A percentile compares a stretch with the other conserved stretches of the same genome.
phyloP scores from a whole-genome alignment of 441 rosid species.

The Capsella rubella region DNA sequence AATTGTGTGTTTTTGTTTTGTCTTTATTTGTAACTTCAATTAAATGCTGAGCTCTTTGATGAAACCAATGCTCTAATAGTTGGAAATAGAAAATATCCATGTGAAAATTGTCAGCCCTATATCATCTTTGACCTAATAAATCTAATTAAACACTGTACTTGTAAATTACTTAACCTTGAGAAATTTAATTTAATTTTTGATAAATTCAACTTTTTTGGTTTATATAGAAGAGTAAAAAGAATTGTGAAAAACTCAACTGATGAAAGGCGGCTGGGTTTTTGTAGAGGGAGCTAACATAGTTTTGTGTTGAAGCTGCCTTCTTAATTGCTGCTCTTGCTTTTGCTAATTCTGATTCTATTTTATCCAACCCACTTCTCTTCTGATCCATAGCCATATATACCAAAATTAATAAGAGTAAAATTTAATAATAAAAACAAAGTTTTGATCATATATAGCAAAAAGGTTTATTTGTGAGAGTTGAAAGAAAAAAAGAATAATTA shows the following conservation, averaged over 20 bases:
- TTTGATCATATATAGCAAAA: background rate
- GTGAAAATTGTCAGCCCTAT: conserved; percentile 26
- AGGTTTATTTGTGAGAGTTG: background rate
- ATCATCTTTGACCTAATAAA: conserved; percentile 21
- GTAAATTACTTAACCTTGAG: conserved; percentile 12
- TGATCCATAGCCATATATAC: background rate
- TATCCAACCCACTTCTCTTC: conserved; percentile 47
- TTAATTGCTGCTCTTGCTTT: conserved; percentile 65
- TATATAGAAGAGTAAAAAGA: background rate
- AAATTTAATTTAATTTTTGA: background rate
- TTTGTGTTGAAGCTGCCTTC: conserved; percentile 51
- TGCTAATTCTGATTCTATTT: conserved; percentile 58
- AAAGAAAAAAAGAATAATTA: background rate
- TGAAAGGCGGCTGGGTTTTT: conserved; percentile 66
- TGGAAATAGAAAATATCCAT: background rate
- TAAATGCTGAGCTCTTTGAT: conserved; percentile 8
- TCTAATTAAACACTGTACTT: background rate
- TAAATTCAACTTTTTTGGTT: background rate
- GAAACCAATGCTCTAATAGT: conserved; percentile 16
- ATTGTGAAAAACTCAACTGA: conserved; percentile 55
- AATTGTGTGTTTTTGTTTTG: conserved; percentile 5
- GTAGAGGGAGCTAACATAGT: conserved; percentile 51
- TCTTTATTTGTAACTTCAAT: background rate
- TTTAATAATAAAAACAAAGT: background rate
- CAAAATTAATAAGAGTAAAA: background rate